Percentiles rank a stretch among this genome's conserved stretches.
Evolutionary conservation across 805 yeast species (phyloP).

Genomic region (Starmerella potacharoeniae): DNA sequence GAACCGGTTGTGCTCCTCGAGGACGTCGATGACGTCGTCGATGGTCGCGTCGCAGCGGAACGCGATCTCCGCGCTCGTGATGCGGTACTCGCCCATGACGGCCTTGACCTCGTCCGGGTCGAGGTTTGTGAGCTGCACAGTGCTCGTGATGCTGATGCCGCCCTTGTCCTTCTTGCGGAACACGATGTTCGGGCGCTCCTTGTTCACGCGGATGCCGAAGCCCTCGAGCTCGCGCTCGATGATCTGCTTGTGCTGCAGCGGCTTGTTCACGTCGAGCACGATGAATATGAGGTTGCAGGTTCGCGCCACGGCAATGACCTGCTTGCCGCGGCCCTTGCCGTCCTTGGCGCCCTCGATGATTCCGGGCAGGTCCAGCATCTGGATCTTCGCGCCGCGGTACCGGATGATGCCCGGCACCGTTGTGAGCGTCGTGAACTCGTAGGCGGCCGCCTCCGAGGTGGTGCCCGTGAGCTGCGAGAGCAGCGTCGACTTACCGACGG

Average conservation of each 20-base stretch:
- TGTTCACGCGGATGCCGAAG: slow-evolving; percentile 89
- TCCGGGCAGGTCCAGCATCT: slow-evolving; percentile 97
- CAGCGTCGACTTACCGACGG: slow-evolving; percentile 71
- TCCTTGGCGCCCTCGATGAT: slow-evolving; percentile 96
- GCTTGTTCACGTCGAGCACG: slow-evolving; percentile 92
- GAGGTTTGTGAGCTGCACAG: slow-evolving; percentile 83
- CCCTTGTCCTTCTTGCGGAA: slow-evolving; percentile 92
- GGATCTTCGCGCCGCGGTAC: slow-evolving; percentile 94
- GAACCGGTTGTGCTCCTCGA: slow-evolving; percentile 81
- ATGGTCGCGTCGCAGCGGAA: slow-evolving; percentile 96
- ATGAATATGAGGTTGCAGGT: slow-evolving; percentile 88
- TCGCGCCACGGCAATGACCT: slow-evolving; percentile 98
- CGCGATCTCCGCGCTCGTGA: slow-evolving; percentile 91
- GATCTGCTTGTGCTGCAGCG: slow-evolving; percentile 83
- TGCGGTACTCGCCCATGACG: slow-evolving; percentile 89
- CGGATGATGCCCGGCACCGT: slow-evolving; percentile 95
- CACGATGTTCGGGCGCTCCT: slow-evolving; percentile 82
- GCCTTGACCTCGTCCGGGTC: slow-evolving; percentile 91
- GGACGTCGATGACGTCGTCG: slow-evolving; percentile 88
- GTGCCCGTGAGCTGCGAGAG: slow-evolving; percentile 87
- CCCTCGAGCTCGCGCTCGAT: slow-evolving; percentile 95
- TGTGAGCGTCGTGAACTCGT: slow-evolving; percentile 93
- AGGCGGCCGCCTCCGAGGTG: slow-evolving; percentile 92
- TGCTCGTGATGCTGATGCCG: slow-evolving; percentile 85
- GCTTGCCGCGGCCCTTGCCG: slow-evolving; percentile 97